Conservation (phyloP, 495 filamentous ascomycete genomes). For the Niebla homalea region DNA sequence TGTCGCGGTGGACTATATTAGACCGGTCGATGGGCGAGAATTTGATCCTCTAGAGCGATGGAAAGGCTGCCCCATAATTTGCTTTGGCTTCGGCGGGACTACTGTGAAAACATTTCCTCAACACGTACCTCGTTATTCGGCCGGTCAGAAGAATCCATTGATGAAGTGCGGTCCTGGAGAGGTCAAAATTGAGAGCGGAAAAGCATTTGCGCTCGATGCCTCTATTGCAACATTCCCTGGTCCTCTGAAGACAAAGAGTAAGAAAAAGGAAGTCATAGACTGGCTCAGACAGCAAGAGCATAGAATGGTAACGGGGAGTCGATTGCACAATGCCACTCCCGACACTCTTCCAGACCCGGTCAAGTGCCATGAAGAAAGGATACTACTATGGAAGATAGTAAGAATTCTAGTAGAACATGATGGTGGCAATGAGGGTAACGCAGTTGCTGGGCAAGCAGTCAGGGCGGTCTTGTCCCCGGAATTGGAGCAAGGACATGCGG, state of each 20-base stretch:
- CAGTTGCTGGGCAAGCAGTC: conserved; percentile 58
- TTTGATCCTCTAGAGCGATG: conserved; percentile 71
- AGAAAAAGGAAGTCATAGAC: conserved; percentile 81
- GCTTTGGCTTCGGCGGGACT: conserved; percentile 77
- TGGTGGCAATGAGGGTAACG: conserved; percentile 62
- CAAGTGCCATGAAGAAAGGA: conserved; percentile 66
- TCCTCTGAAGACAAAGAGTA: conserved; percentile 72
- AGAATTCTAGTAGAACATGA: conserved; percentile 73
- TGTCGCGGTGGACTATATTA: conserved; percentile 32
- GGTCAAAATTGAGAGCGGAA: conserved; percentile 58
- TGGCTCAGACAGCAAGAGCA: conserved; percentile 73
- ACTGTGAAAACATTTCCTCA: conserved; percentile 79
- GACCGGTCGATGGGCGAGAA: conserved; percentile 69
- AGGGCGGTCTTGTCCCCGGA: conserved; percentile 60
- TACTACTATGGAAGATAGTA: conserved; percentile 80
- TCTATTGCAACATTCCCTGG: conserved; percentile 74
- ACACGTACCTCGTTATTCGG: conserved; percentile 72
- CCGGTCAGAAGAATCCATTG: conserved; percentile 55
- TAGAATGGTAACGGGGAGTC: conserved; percentile 45
- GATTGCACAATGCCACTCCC: neutral
- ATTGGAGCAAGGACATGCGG: conserved; percentile 21
- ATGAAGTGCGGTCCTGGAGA: conserved; percentile 78
- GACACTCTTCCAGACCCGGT: conserved; percentile 32
- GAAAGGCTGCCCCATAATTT: conserved; percentile 75
- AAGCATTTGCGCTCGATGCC: conserved; percentile 54